A percentile compares a stretch with the other conserved stretches of the same genome.
Conservation (phyloP, 1,284 basidiomycete species). For the Puccinia hordei region DNA sequence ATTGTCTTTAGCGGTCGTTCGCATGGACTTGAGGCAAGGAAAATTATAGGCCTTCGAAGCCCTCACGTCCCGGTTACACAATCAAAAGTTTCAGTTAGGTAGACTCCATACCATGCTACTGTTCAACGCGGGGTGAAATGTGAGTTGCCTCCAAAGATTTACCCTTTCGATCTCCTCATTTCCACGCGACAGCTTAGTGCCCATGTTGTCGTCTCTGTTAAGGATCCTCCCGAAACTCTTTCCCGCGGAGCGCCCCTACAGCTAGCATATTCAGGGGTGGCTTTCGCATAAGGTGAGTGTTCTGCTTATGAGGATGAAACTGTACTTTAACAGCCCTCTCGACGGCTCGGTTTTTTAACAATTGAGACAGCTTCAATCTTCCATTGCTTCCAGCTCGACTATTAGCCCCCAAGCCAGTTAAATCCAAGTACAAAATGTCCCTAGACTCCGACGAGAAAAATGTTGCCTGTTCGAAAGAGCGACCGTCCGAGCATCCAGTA, state of each 20-base stretch:
- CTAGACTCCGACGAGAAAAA: background rate
- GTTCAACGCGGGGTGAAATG: background rate
- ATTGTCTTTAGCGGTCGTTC: no score
- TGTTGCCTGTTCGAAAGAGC: background rate
- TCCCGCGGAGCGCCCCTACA: conserved; percentile 1
- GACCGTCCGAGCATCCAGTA: background rate
- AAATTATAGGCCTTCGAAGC: no score
- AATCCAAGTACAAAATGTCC: background rate
- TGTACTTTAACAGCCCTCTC: conserved; percentile 1
- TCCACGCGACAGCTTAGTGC: background rate
- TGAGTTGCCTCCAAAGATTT: background rate
- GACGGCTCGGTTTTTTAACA: background rate
- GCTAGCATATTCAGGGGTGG: background rate
- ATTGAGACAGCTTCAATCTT: background rate
- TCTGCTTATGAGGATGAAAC: conserved; percentile 1
- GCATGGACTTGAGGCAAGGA: no score
- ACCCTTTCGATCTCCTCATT: conserved; percentile 17
- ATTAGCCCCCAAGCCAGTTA: background rate
- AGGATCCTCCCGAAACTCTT: background rate
- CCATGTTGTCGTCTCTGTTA: background rate
- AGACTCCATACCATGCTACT: no score
- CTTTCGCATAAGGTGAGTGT: background rate
- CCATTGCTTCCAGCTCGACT: background rate
- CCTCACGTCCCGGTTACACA: no score
- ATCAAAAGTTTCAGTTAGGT: no score